These are phyloP conservation scores for Fusarium verticillioides DNA, from an alignment of 2,329 filamentous ascomycete species.

Conservation along the genomic window DNA sequence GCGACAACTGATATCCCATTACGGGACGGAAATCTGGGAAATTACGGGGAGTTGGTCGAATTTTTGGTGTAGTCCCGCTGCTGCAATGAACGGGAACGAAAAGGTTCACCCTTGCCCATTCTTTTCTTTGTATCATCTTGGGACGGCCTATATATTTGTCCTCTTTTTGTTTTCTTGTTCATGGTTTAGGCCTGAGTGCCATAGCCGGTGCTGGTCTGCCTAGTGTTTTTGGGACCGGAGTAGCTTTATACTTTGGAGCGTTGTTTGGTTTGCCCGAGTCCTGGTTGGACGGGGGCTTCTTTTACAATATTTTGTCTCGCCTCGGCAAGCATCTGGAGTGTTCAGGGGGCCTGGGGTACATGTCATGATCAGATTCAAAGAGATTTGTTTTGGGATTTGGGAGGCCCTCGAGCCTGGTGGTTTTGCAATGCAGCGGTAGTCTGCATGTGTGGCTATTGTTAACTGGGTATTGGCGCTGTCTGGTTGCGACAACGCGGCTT, in stretches of 20 bases:
- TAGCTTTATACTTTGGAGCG: constrained; percentile 40
- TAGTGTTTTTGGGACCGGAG: constrained; percentile 34
- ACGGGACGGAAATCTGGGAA: constrained; percentile 47
- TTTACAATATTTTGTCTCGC: constrained; percentile 40
- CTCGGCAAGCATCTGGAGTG: constrained; percentile 49
- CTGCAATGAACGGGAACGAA: constrained; percentile 48
- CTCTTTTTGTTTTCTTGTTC: constrained; percentile 40
- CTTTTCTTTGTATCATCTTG: constrained; percentile 47
- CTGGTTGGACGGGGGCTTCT: constrained; percentile 38
- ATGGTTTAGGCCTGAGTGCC: constrained; percentile 25
- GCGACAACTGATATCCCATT: constrained; percentile 43
- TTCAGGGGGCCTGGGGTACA: constrained; percentile 41
- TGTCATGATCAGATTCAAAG: constrained; percentile 50
- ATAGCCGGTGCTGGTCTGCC: constrained; percentile 30
- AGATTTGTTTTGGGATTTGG: constrained; percentile 46
- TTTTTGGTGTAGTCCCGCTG: constrained; percentile 46
- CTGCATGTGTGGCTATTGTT: constrained; percentile 48
- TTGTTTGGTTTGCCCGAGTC: constrained; percentile 46
- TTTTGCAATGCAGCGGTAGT: constrained; percentile 50
- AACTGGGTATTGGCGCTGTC: constrained; percentile 49
- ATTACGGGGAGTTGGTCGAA: constrained; percentile 53
- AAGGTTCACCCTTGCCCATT: constrained; percentile 39
- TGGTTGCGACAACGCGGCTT: constrained; percentile 48
- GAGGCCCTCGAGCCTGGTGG: constrained; percentile 52
- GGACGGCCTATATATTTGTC: constrained; percentile 47